Evolutionary conservation across 495 filamentous ascomycete species (phyloP), one percentile per base, ranked within the genome.

Genomic region (Viridothelium virens): DNA sequence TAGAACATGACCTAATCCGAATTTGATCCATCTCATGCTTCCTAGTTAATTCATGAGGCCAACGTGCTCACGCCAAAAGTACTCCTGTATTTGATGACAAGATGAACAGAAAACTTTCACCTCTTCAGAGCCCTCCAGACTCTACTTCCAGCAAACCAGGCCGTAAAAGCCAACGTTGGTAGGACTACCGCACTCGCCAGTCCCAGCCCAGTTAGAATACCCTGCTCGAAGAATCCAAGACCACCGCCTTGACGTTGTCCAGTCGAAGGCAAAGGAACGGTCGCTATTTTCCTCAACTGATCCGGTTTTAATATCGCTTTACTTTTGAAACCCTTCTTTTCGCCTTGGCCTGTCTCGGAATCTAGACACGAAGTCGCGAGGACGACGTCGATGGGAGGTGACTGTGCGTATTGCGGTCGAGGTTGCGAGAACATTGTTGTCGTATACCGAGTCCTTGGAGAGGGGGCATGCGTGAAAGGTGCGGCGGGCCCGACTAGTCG

Each of bases 161-260:
- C 53, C 11, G 36, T 7, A 36, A 9, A 33, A 4, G 11, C 31
- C 36, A 59, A 7, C 3, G 53, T 59, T 18, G 53, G 53, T 33
- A 59, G 14, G 33, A 59, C 31, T 7, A 59, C 31, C n/a, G 53
- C 53, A 59, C 53, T 59, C 31, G 53, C 53, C 25, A 59, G 10
- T 34, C 53, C 53, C 31, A 59, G 31, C 14, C 53, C 53, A 6
- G 53, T 59, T 2, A 59, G 36, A 10, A 59, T 59, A 3, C 81
- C 83, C 63, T 82, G 79, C 64, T 82, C 80, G 63, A 85, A 85
- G 73, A 80, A 84, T 2, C 81, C 83, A 65, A 82, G 72, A 16
- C 69, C 74, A 6, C 70, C 71, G 3, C 76, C 77, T 14, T 73
- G 66, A 11, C 68, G 66, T 67, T 79, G 78, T 47, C 77, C 78